Base-by-base conservation (phyloP, 352 stramenopile species). In the Pythium utonaiense region DNA sequence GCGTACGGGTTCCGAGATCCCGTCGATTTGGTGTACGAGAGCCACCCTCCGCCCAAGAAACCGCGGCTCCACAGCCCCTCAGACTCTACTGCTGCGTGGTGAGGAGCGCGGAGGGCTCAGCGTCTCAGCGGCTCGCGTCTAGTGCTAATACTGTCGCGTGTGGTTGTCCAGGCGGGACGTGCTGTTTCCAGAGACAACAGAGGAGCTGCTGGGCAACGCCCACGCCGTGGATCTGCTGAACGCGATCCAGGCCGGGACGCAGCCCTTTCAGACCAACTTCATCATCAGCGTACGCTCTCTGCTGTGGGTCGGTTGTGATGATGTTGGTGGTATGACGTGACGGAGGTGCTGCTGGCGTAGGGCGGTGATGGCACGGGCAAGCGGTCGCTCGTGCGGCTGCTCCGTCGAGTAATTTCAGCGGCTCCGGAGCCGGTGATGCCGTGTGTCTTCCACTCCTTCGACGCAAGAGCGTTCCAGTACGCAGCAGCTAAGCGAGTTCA, bases 201-300 rank as follows among this genome's bases (percentile, higher is more conserved):
- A 78, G 12, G 59, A 60, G 22, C 77, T 91, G 31, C 62, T 93
- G 0, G 77, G 77, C 3, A 89, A 90, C 42, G 54, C 67, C 0
- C 31, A 45, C 13, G 79, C 78, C 17, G 47, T 66, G 0, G 57
- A 67, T 10, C 57, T 67, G 6, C 52, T 93, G 21, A 51, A 54
- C 2, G 40, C 21, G 6, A 53, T 83, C 12, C 24, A 67, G 22
- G 10, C 27, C 5, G 60, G 60, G 3, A 24, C 57, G 13, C 19
- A 38, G 28, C 41, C 41, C 2, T 44, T 31, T 5, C 62, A 69
- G 9, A 76, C 70, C 49, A 93, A 93, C 57, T 84, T 84, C 55
- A 74, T 91, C 56, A 75, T 93, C 58, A 84, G 77, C 17, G 80
- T 89, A 47, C 25, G 67, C 36, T n/a, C n/a, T n/a, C n/a, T n/a